Percentiles rank a stretch among this genome's conserved stretches.
These are phyloP conservation scores for Hanseniaspora pseudoguilliermondii DNA, from an alignment of 805 yeast species.

Conservation along the genomic window DNA sequence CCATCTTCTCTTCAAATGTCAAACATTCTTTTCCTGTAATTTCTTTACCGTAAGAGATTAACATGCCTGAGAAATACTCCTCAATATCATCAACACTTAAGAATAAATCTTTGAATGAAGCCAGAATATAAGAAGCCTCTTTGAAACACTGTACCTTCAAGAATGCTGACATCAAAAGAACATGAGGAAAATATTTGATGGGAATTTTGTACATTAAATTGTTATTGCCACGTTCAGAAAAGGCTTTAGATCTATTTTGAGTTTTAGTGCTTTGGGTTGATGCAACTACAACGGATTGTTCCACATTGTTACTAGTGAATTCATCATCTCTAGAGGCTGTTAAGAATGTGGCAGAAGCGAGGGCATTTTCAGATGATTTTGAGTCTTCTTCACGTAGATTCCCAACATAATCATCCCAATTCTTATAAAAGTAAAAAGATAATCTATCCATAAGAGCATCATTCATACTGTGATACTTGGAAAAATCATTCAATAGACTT, in stretches of 20 bases:
- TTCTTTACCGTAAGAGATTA: neutral
- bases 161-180: neutral
- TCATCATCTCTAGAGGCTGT: conserved; percentile 25
- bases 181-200: neutral
- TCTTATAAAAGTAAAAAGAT: conserved; percentile 46
- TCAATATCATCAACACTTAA: neutral
- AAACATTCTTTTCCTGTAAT: neutral
- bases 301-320: neutral
- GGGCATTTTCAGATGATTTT: conserved; percentile 44
- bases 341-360: conserved; percentile 80
- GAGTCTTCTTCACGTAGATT: conserved; percentile 43
- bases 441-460: conserved; percentile 41
- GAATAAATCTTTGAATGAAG: neutral
- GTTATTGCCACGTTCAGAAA: neutral
- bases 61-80: neutral
- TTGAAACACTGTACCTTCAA: neutral
- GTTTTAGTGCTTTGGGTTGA: neutral
- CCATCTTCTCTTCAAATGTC: neutral
- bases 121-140: neutral
- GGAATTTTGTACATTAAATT: neutral
- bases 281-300: neutral
- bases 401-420: conserved; percentile 14
- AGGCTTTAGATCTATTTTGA: neutral
- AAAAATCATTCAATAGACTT: neutral
- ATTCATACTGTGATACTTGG: conserved; percentile 29